Evolutionary conservation across 2,329 filamentous ascomycete genomes (phyloP).

Genomic region (Colletotrichum sublineola): DNA sequence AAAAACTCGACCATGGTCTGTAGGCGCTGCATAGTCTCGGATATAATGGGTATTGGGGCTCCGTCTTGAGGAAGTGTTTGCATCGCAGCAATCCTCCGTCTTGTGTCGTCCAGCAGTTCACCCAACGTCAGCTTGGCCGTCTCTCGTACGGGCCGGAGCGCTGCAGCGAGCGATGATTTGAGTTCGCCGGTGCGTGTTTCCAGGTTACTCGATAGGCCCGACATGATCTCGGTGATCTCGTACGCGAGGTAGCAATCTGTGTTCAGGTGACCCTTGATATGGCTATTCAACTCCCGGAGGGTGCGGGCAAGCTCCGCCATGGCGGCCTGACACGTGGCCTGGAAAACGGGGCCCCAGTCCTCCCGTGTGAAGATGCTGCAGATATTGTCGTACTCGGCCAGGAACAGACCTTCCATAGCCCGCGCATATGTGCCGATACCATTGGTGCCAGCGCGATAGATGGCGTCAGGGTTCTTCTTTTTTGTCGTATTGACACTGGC

Average conservation of each 20-base stretch:
- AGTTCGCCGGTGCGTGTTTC: conserved; percentile 88
- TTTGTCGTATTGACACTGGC: conserved; percentile 88
- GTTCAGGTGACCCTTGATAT: conserved; percentile 86
- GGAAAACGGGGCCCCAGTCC: conserved; percentile 85
- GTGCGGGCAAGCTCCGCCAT: conserved; percentile 88
- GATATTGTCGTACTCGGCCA: conserved; percentile 92
- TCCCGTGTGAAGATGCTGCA: conserved; percentile 87
- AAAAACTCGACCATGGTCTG: conserved; percentile 90
- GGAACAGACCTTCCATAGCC: conserved; percentile 87
- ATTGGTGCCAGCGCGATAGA: conserved; percentile 90
- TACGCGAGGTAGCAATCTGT: conserved; percentile 97
- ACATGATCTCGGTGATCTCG: conserved; percentile 93
- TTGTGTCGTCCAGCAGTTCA: conserved; percentile 87
- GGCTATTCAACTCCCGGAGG: conserved; percentile 87
- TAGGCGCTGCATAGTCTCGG: conserved; percentile 87
- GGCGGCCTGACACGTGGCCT: conserved; percentile 81
- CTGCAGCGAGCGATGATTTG: conserved; percentile 85
- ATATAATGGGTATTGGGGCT: conserved; percentile 80
- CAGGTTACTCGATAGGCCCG: conserved; percentile 81
- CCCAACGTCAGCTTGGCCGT: conserved; percentile 89
- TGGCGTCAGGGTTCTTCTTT: conserved; percentile 83
- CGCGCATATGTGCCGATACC: conserved; percentile 91
- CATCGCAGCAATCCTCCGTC: conserved; percentile 75
- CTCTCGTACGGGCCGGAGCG: conserved; percentile 89
- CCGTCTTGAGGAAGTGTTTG: conserved; percentile 82